A percentile compares a stretch with the other conserved stretches of the same genome.
Evolutionary conservation across 331 rosid species (phyloP).

Genomic region (Prunus yedoensis): DNA sequence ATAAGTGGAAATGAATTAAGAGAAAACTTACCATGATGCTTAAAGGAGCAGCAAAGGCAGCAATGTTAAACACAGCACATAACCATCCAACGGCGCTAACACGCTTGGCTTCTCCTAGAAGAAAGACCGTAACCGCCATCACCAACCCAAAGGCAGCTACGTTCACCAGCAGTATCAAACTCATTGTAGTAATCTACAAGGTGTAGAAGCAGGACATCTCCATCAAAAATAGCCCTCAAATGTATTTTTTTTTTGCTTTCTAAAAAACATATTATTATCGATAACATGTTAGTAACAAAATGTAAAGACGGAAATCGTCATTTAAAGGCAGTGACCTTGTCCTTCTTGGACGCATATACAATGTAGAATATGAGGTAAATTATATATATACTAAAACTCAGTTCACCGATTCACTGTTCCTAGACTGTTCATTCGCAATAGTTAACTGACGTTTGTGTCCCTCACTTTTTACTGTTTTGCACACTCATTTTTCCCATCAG

Average conservation of each 20-base stretch:
- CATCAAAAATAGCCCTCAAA: too few species aligned
- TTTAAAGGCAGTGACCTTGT: conserved; percentile 34
- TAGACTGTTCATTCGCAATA: too few species aligned
- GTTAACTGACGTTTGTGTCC: too few species aligned
- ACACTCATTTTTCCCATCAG: too few species aligned
- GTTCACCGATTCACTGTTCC: too few species aligned
- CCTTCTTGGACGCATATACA: conserved; percentile 47
- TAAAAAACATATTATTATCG: background rate
- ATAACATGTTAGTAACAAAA: too few species aligned
- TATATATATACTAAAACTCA: too few species aligned
- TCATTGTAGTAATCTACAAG: conserved; percentile 48
- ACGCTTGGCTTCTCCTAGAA: conserved; percentile 29
- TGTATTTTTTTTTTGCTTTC: too few species aligned
- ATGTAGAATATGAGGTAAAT: conserved; percentile 39
- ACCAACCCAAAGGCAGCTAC: conserved; percentile 38
- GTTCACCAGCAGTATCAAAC: conserved; percentile 31
- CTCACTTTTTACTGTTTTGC: too few species aligned
- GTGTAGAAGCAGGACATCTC: too few species aligned
- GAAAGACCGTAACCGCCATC: conserved; percentile 27
- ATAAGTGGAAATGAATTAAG: background rate
- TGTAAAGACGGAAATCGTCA: too few species aligned
- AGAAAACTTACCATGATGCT: conserved; percentile 53
- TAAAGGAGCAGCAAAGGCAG: conserved; percentile 73
- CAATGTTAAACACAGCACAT: conserved; percentile 59
- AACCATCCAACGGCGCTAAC: conserved; percentile 49